These are phyloP conservation scores for Gryganskiella cystojenkinii DNA, from an alignment of 192 early-diverging fungal genomes.

Conservation along the genomic window DNA sequence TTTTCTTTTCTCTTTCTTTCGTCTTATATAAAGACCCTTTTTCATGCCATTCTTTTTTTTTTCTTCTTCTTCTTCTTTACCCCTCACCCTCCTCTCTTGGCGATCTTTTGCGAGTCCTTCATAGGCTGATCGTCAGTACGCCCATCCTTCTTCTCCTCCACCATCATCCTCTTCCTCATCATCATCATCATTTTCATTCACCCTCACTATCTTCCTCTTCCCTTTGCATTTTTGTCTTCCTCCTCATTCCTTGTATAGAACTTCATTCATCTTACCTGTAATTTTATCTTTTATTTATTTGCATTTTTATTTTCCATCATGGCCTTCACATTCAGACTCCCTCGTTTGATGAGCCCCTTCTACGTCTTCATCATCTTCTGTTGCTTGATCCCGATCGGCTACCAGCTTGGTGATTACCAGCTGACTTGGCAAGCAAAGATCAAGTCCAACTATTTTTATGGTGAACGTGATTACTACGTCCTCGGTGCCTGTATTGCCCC, in stretches of 20 bases:
- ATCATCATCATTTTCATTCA: no score
- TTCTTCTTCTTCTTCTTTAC: not conserved
- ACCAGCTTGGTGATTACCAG: slow-evolving; percentile 32
- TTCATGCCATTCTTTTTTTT: slow-evolving; percentile 2
- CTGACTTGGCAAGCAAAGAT: slow-evolving; percentile 31
- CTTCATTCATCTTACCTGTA: not conserved
- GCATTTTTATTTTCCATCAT: slow-evolving; percentile 5
- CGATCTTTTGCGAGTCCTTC: no score
- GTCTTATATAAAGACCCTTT: no score
- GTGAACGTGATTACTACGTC: slow-evolving; percentile 40
- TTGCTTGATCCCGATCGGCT: slow-evolving; percentile 36
- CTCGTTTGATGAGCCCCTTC: slow-evolving; percentile 22
- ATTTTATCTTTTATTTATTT: no score
- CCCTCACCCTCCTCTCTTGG: not conserved
- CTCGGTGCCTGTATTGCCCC: slow-evolving; percentile 34
- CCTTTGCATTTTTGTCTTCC: not conserved
- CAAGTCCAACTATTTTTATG: slow-evolving; percentile 21
- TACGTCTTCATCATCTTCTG: slow-evolving; percentile 33
- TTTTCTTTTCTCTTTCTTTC: not conserved
- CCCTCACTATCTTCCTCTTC: not conserved
- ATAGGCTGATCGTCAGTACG: no score
- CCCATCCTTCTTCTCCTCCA: not conserved
- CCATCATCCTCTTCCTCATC: no score
- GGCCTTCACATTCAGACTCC: slow-evolving; percentile 22
- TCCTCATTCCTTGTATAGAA: not conserved